Base-by-base conservation (phyloP, 2,329 filamentous ascomycete genomes). In the Cladosporium sp. region DNA sequence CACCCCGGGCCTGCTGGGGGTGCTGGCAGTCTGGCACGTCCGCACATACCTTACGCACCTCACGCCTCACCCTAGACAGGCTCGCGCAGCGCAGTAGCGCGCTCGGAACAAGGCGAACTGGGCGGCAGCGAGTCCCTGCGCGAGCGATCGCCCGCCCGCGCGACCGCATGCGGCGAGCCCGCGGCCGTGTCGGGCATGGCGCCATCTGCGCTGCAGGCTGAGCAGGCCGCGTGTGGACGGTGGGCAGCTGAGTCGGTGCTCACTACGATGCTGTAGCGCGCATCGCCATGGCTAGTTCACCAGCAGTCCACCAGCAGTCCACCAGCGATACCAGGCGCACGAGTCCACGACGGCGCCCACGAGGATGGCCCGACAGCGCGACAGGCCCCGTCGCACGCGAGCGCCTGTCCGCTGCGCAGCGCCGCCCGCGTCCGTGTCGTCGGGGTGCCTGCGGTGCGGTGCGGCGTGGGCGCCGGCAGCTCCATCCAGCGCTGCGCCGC, bases 41-140 rank as follows among this genome's bases (percentile, higher is more conserved):
- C n/a, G 22, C 22, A 28, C 16, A 18, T 18, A 28, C 22, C n/a
- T n/a, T n/a, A n/a, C n/a, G n/a, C n/a, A n/a, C n/a, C n/a, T n/a
- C n/a, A 28, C 7, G 1, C 7, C 35, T n/a, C 35, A 37, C 35
- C 14, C 33, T 37, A 6, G 35, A 37, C 35, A 37, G 9, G 38
- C 46, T 42, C 18, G 35, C 37, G 35, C 44, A 19, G 33, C 44
- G 22, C 34, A 11, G 34, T 35, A 35, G 35, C 46, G 18, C 40
- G 48, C 48, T 50, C 48, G 46, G 46, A 32, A 43, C 28, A 33
- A 31, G 43, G 46, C 46, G 46, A 43, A 43, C 32, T 32, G 35
- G 35, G 13, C 34, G 45, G 42, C 42, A 32, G 46, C 28, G 19
- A 14, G 22, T 49, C 38, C 37, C 43, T 34, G 38, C 46, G 33